A percentile compares a stretch with the other conserved stretches of the same genome.
Conservation (phyloP, 805 yeast species). For the Myxozyma vanderwaltii region DNA sequence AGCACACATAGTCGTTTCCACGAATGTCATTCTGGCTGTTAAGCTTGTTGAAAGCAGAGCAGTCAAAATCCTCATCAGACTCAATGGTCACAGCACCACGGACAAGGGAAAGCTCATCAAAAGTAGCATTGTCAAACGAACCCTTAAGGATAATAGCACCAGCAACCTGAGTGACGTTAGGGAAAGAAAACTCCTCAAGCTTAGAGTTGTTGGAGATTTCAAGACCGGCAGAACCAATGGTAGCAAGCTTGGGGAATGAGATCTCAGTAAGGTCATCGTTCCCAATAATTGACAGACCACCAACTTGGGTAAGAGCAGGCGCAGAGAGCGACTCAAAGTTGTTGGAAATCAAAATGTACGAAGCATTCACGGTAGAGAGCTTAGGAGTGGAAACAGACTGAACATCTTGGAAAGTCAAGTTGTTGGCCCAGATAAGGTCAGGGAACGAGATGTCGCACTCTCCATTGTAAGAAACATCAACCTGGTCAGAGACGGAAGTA, state of each 20-base stretch:
- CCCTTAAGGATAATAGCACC: slow-evolving; percentile 89
- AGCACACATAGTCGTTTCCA: slow-evolving; percentile 85
- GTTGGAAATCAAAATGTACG: slow-evolving; percentile 78
- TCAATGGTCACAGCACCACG: slow-evolving; percentile 90
- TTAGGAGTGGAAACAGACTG: slow-evolving; percentile 68
- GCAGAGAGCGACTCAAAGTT: slow-evolving; percentile 48
- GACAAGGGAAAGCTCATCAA: slow-evolving; percentile 73
- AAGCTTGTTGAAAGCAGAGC: slow-evolving; percentile 71
- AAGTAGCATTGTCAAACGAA: slow-evolving; percentile 74
- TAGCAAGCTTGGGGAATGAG: slow-evolving; percentile 67
- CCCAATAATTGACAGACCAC: slow-evolving; percentile 73
- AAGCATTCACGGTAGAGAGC: slow-evolving; percentile 74
- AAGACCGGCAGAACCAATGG: slow-evolving; percentile 87
- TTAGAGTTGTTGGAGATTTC: slow-evolving; percentile 81
- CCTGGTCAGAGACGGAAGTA: slow-evolving; percentile 68
- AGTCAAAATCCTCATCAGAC: slow-evolving; percentile 76
- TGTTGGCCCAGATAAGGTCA: slow-evolving; percentile 78
- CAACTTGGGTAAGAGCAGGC: slow-evolving; percentile 61
- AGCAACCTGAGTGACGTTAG: slow-evolving; percentile 67
- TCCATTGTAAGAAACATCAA: slow-evolving; percentile 85
- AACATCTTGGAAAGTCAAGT: slow-evolving; percentile 81
- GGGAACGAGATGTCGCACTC: slow-evolving; percentile 57
- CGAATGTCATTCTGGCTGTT: slow-evolving; percentile 79
- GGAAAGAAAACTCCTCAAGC: slow-evolving; percentile 67
- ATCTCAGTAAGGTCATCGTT: slow-evolving; percentile 72